Evolutionary conservation across 2,329 filamentous ascomycete species (phyloP), one percentile per base, ranked within the genome.

Genomic region (Chrysosporium queenslandicum): DNA sequence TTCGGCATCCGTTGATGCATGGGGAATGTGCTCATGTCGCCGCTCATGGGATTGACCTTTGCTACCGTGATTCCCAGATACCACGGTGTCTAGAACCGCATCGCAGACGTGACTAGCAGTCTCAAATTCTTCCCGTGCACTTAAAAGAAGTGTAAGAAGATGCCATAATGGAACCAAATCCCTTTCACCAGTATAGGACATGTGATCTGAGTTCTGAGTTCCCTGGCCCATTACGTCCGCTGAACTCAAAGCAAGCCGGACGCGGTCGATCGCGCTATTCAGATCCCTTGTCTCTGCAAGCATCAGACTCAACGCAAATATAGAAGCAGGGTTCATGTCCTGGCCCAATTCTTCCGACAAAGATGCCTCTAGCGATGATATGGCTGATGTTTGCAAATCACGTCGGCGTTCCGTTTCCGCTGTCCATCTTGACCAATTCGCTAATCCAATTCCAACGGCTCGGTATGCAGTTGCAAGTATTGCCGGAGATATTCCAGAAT

Each of bases 41-140:
- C 61, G 61, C 18, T 59, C 59, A 51, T 78, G 63, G 14, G 79
- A 74, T 30, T 77, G 70, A 48, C 76, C 76, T 16, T 84, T 86
- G 62, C 89, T 88, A 0, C 91, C 75, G 5, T 85, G 75, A 37
- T 53, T 46, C 0, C 82, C 78, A 56, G 87, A 82, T 50, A 83
- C 82, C 61, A 95, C 94, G 63, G 94, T 87, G 59, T 95, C 89
- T 63, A 97, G 86, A 2, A 89, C 90, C 23, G 87, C 89, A 64
- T 94, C 88, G 60, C 90, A 97, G 29, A 89, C 85, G 61, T 84
- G 83, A 25, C 81, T 78, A 1, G 92, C 90, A 66, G 86, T 85
- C 46, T 80, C 73, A 61, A 86, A 94, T 57, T 96, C 89, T 58
- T 94, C 86, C 58, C 86, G 82, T 1, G 89, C 87, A 58, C 87